Conservation (phyloP, 768 basidiomycete species). For the Lentinula aciculospora region DNA sequence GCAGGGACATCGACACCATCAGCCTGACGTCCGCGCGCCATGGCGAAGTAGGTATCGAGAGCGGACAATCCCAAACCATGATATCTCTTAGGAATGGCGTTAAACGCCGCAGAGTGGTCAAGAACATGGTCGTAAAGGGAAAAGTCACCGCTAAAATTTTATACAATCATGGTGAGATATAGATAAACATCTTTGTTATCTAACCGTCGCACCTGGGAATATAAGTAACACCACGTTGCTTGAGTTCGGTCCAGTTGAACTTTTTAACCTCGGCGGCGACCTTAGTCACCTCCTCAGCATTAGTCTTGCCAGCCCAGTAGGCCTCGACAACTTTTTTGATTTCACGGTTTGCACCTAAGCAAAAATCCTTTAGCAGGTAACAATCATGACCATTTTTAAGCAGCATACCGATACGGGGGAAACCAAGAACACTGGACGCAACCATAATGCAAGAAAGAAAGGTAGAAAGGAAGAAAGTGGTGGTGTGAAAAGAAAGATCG, state of each 20-base stretch:
- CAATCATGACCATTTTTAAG: constrained; percentile 2
- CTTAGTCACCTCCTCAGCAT: constrained; percentile 60
- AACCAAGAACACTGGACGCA: constrained; percentile 58
- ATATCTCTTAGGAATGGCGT: constrained; percentile 95
- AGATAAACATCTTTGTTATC: constrained; percentile 10
- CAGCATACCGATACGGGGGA: constrained; percentile 55
- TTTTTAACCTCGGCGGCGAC: constrained; percentile 62
- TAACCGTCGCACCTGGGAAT: constrained; percentile 53
- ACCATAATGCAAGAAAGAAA: constrained; percentile 31
- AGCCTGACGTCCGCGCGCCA: constrained; percentile 97
- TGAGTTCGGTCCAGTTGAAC: constrained; percentile 59
- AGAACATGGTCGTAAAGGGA: constrained; percentile 98
- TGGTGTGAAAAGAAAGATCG: not conserved
- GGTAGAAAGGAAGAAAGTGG: not conserved
- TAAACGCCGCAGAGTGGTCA: constrained; percentile 94
- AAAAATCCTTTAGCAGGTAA: not conserved
- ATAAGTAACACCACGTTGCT: constrained; percentile 61
- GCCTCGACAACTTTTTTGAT: constrained; percentile 79
- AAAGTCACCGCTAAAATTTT: constrained; percentile 80
- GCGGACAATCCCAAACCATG: constrained; percentile 76
- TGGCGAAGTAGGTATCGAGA: constrained; percentile 96
- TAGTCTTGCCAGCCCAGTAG: constrained; percentile 71
- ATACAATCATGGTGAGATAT: constrained; percentile 10
- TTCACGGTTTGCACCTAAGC: constrained; percentile 62
- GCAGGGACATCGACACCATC: constrained; percentile 95